A percentile compares a stretch with the other conserved stretches of the same genome.
These are phyloP conservation scores for Entamoeba histolytica DNA, from an alignment of 208 protist species.

Conservation along the genomic window DNA sequence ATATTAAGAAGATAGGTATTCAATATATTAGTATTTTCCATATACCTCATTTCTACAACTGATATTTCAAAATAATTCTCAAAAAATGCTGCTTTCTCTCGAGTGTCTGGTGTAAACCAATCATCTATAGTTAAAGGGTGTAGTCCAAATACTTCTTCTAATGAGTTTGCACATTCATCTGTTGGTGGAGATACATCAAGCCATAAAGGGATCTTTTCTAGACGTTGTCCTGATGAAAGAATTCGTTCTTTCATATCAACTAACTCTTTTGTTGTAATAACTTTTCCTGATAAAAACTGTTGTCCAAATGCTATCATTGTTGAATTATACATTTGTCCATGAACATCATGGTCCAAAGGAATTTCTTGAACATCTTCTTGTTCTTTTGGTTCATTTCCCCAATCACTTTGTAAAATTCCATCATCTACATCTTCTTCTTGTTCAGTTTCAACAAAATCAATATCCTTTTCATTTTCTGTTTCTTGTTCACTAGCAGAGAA, in stretches of 20 bases:
- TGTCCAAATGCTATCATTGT: neutral
- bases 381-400: neutral
- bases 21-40: neutral
- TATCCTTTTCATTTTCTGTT: neutral
- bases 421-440: neutral
- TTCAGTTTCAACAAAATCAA: neutral
- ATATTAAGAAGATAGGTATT: neutral
- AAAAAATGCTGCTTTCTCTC: neutral
- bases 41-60: neutral
- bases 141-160: neutral
- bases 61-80: neutral
- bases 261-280: neutral
- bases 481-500: neutral
- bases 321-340: neutral
- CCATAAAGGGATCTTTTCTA: neutral
- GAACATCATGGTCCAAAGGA: neutral
- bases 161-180: neutral
- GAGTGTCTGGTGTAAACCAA: neutral
- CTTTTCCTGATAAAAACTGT: neutral
- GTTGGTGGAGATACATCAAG: neutral
- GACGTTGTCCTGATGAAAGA: neutral
- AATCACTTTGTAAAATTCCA: neutral
- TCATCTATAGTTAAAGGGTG: neutral
- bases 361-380: neutral
- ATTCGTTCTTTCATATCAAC: neutral